Percentiles rank a stretch among this genome's conserved stretches.
These are phyloP conservation scores for Ballota nigra DNA, from an alignment of 257 asterid genomes.

Conservation along the genomic window DNA sequence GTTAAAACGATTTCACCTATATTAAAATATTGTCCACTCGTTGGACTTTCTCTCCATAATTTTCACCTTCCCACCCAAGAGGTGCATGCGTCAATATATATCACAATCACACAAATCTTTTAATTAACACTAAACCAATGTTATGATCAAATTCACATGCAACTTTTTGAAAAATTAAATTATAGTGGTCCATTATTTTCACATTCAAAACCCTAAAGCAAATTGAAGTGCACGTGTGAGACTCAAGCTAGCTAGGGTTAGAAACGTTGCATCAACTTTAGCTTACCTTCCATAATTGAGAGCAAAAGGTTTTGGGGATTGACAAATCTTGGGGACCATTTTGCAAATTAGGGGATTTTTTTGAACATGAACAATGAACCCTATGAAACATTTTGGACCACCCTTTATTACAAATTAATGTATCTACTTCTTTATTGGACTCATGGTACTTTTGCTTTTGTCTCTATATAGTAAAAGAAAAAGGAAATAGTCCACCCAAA, in stretches of 20 bases:
- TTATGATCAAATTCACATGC: conserved; percentile 33
- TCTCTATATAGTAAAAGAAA: not conserved
- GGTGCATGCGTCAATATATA: not conserved
- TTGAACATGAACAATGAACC: conserved; percentile 24
- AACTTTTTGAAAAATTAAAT: not conserved
- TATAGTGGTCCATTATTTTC: conserved; percentile 34
- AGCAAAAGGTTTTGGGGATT: conserved; percentile 25
- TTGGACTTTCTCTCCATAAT: too few relatives aligned
- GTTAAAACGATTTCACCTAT: too few relatives aligned
- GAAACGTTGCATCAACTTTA: conserved; percentile 25
- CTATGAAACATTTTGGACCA: conserved; percentile 27
- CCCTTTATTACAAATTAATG: conserved; percentile 1
- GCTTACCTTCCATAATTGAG: conserved; percentile 21
- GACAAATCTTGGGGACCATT: conserved; percentile 33
- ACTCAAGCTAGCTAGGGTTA: conserved; percentile 23
- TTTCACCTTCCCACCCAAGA: too few relatives aligned
- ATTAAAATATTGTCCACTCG: too few relatives aligned
- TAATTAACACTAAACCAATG: too few relatives aligned
- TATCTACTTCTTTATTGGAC: not conserved
- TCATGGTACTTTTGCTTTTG: not conserved
- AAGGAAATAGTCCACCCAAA: not conserved
- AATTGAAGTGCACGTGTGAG: conserved; percentile 35
- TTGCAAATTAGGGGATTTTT: not conserved
- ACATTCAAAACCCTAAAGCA: conserved; percentile 25
- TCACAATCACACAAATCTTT: conserved; percentile 5